Conservation (phyloP, 176 grass and related monocot species). For the Eleusine coracana region DNA sequence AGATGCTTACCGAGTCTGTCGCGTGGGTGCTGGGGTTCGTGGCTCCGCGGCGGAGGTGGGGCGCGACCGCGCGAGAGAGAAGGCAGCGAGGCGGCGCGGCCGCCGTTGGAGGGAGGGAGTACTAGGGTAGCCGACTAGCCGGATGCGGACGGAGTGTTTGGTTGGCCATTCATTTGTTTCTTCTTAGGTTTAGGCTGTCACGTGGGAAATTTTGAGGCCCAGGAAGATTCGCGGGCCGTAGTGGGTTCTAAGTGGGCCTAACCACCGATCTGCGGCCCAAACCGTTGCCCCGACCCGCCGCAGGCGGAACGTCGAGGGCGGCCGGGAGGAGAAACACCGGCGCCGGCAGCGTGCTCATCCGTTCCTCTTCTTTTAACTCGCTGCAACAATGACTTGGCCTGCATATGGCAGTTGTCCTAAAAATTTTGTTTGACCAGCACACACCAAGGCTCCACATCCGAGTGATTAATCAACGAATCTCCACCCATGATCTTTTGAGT, state of each 20-base stretch:
- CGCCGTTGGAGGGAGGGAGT: not conserved
- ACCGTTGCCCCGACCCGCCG: no score
- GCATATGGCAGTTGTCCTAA: no score
- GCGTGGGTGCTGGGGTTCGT: not conserved
- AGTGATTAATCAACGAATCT: no score
- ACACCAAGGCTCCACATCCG: no score
- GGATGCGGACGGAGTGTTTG: not conserved
- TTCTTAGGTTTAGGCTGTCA: not conserved
- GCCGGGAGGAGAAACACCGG: no score
- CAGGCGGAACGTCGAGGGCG: no score
- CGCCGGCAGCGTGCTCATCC: no score
- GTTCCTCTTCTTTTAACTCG: no score
- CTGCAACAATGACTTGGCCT: no score
- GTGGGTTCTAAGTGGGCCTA: not conserved
- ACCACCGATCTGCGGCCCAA: no score
- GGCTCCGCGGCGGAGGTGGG: not conserved
- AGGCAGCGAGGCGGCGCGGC: constrained; percentile 10
- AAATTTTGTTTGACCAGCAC: no score
- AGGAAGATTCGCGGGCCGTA: not conserved
- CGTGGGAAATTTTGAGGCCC: not conserved
- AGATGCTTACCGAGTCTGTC: not conserved
- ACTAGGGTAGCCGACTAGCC: not conserved
- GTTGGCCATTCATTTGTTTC: not conserved
- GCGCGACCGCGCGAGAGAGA: not conserved
- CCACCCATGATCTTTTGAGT: no score